These are phyloP conservation scores for Mucor saturninus DNA, from an alignment of 371 early-diverging fungal genomes.

Conservation along the genomic window DNA sequence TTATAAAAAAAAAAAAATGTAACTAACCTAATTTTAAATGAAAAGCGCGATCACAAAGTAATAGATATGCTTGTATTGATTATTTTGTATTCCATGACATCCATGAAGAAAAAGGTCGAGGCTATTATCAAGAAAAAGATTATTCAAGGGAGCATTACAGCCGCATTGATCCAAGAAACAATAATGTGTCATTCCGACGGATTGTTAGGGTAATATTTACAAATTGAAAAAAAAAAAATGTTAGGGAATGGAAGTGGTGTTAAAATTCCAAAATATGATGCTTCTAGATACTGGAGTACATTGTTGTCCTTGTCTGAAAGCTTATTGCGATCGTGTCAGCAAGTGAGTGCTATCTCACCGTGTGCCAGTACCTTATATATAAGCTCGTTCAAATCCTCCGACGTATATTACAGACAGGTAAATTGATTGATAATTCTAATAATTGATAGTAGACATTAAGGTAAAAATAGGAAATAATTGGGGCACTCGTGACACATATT, in stretches of 20 bases:
- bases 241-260: too few relatives aligned
- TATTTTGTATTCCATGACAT: slow-evolving; percentile 68
- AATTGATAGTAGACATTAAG: not conserved
- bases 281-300: slow-evolving; percentile 58
- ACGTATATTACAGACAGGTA: slow-evolving; percentile 69
- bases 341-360: slow-evolving; percentile 46
- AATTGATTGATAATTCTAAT: too few relatives aligned
- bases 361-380: slow-evolving; percentile 59
- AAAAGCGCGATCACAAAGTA: slow-evolving; percentile 50
- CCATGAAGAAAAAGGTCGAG: slow-evolving; percentile 72
- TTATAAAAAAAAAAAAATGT: not conserved
- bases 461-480: slow-evolving; percentile 67
- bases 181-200: slow-evolving; percentile 58
- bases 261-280: not conserved
- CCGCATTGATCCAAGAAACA: slow-evolving; percentile 55
- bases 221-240: too few relatives aligned
- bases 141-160: slow-evolving; percentile 52
- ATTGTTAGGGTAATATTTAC: slow-evolving; percentile 45
- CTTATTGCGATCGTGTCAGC: slow-evolving; percentile 61
- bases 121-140: slow-evolving; percentile 62
- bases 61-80: slow-evolving; percentile 73
- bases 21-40: not conserved
- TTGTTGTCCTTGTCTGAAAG: slow-evolving; percentile 68
- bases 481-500: slow-evolving; percentile 80
- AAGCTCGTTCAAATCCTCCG: slow-evolving; percentile 58